Base-by-base conservation (phyloP, 2,329 filamentous ascomycete genomes). In the Ascochyta koolunga region DNA sequence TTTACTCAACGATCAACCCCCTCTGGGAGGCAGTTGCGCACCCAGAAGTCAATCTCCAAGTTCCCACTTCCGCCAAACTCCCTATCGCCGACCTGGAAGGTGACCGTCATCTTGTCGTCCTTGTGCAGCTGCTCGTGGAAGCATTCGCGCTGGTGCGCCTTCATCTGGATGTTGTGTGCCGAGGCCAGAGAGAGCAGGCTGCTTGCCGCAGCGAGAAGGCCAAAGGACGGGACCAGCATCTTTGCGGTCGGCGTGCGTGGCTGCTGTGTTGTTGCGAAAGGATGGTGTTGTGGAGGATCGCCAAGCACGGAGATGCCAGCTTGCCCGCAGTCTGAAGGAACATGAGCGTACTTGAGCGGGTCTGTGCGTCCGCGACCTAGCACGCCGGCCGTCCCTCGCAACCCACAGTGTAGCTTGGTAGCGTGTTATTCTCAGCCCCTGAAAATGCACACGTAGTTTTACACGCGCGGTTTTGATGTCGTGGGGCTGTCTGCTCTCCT, bases 61-160 rank as follows among this genome's bases (percentile, higher is more conserved):
- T 97, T 98, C 29, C 93, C 93, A 53, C 92, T 93, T 46, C 90
- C 90, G 45, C 93, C 93, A 78, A 96, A 97, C 76, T 99, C 95
- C 65, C 93, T 83, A 76, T 99, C 95, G 73, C 95, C 95, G 54
- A 98, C 93, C 80, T 98, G 95, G 83, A 96, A 99, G 25, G 93
- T 96, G 56, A 99, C 93, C 8, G 92, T 97, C 95, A 99, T 99
- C 78, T 89, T 90, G 81, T 99, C 95, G 77, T 96, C 95, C 75
- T 84, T 86, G 81, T 96, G 93, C 56, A 99, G 86, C 67, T 82
- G 78, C 81, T 99, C 95, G 82, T 96, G 90, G 84, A 98, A 99
- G 82, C 95, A 99, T 82, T 99, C 95, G 78, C 92, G 86, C 72
- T 91, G 90, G 79, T 99, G 92, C 67, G 93, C 89, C 60, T 89